These are phyloP conservation scores for Apophysomyces ossiformis DNA, from an alignment of 371 early-diverging fungal species.

Conservation along the genomic window DNA sequence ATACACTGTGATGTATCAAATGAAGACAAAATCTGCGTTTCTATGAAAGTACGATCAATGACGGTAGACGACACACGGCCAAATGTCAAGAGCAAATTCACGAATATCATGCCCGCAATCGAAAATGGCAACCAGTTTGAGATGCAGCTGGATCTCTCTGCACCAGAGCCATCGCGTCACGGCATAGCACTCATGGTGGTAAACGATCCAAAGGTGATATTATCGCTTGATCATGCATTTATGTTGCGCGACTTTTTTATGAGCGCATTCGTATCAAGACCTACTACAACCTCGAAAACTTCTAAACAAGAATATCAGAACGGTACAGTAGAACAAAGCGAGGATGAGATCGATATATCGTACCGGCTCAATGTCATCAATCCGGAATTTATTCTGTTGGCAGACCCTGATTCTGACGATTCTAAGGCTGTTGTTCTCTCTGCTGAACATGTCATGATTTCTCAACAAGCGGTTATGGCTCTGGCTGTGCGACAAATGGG, in stretches of 20 bases:
- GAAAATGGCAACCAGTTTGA: slow-evolving; percentile 47
- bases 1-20: slow-evolving; percentile 63
- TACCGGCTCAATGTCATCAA: slow-evolving; percentile 83
- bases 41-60: slow-evolving; percentile 71
- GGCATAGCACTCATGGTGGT: slow-evolving; percentile 72
- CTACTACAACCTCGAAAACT: neutral
- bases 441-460: slow-evolving; percentile 77
- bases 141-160: slow-evolving; percentile 45
- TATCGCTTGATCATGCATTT: slow-evolving; percentile 86
- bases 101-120: slow-evolving; percentile 76
- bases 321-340: slow-evolving; percentile 1
- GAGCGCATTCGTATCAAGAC: slow-evolving; percentile 50
- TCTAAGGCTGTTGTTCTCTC: slow-evolving; percentile 92
- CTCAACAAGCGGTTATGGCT: slow-evolving; percentile 77
- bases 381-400: slow-evolving; percentile 88
- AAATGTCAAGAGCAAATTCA: slow-evolving; percentile 78
- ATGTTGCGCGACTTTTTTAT: slow-evolving; percentile 72
- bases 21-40: slow-evolving; percentile 70
- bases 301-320: slow-evolving; percentile 12
- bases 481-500: slow-evolving; percentile 83
- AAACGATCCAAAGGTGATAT: slow-evolving; percentile 82
- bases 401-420: slow-evolving; percentile 68
- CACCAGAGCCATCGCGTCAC: slow-evolving; percentile 42
- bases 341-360: slow-evolving; percentile 40
- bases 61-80: slow-evolving; percentile 85